Conservation (phyloP, 164 flowering plant species). For the Tetracentron sinense region DNA sequence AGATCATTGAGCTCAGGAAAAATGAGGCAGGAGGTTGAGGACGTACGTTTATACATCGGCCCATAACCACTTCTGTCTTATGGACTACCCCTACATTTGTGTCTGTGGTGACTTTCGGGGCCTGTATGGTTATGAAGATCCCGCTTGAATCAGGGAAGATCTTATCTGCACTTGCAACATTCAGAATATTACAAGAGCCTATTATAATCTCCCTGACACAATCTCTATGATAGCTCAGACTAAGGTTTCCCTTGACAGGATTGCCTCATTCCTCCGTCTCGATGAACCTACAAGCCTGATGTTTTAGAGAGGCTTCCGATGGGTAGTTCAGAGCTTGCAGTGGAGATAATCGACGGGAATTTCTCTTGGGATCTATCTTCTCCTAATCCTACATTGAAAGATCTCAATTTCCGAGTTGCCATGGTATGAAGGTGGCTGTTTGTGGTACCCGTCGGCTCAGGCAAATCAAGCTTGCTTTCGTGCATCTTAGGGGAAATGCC, state of each 20-base stretch:
- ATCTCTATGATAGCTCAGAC: constrained; percentile 66
- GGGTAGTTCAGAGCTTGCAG: constrained; percentile 40
- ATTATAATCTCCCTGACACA: constrained; percentile 59
- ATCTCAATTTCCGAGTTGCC: constrained; percentile 42
- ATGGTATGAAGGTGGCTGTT: constrained; percentile 69
- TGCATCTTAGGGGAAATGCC: constrained; percentile 68
- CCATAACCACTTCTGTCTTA: constrained; percentile 40
- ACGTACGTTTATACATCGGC: constrained; percentile 42
- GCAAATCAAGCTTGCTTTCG: constrained; percentile 71
- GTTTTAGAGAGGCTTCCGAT: constrained; percentile 40
- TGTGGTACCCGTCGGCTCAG: constrained; percentile 83
- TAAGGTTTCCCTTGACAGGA: constrained; percentile 68
- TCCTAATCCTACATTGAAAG: constrained; percentile 38
- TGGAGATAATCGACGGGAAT: constrained; percentile 51
- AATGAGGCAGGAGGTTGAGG: constrained; percentile 52
- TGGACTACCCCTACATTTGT: constrained; percentile 68
- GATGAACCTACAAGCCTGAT: constrained; percentile 49
- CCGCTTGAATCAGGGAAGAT: constrained; percentile 69
- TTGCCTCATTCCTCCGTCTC: constrained; percentile 52
- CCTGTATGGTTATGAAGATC: constrained; percentile 52
- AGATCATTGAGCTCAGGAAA: constrained; percentile 44
- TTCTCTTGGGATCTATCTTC: constrained; percentile 47
- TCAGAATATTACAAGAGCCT: constrained; percentile 65
- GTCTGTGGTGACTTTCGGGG: constrained; percentile 53
- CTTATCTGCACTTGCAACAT: constrained; percentile 73